Conservation (phyloP, 257 asterid species). For the Solanum sejunctum region DNA sequence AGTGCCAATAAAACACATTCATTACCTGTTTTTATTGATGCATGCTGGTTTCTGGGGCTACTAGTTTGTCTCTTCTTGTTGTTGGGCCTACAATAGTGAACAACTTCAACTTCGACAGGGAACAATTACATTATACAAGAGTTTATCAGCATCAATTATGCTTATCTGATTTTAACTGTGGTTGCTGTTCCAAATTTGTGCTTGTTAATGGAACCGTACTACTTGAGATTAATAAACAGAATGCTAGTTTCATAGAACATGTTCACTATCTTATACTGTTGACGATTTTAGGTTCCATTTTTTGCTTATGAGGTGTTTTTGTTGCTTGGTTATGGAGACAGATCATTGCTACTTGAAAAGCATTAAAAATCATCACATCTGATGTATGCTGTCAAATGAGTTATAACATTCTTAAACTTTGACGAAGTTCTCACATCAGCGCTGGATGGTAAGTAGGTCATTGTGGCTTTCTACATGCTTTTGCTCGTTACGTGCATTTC, state of each 20-base stretch:
- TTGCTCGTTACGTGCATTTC: background rate
- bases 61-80: background rate
- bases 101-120: background rate
- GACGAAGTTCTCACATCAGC: background rate
- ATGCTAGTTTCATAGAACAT: background rate
- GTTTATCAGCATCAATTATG: background rate
- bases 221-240: background rate
- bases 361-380: background rate
- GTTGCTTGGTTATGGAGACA: background rate
- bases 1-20: background rate
- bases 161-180: background rate
- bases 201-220: background rate
- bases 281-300: background rate
- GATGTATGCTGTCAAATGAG: background rate
- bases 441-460: background rate
- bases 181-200: background rate
- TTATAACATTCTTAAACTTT: background rate
- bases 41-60: background rate
- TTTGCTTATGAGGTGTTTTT: background rate
- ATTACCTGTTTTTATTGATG: background rate
- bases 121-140: background rate
- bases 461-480: background rate
- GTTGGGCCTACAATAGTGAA: background rate
- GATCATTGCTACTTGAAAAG: background rate
- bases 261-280: background rate